Evolutionary conservation across 2,329 filamentous ascomycete genomes (phyloP), one percentile per base, ranked within the genome.

Genomic region (Clonostachys byssicola): DNA sequence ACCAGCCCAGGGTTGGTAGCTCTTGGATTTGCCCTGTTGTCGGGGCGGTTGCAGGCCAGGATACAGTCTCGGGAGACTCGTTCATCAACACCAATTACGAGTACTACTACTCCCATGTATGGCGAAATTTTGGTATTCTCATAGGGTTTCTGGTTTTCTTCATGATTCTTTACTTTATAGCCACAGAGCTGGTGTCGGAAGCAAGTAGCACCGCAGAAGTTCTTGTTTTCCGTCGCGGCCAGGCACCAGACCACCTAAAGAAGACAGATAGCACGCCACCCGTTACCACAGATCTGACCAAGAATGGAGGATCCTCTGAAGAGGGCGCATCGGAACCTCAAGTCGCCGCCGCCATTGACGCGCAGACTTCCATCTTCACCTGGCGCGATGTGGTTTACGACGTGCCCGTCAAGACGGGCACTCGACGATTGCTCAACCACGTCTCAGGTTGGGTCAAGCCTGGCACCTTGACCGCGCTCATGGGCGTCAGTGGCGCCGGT

Each of bases 371-470:
- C 1, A 50, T 88, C 43, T 88, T 88, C 65, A 81, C 84, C 53
- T 89, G 85, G 85, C 72, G 78, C 48, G 73, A 86, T 54, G 80
- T 89, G 5, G 85, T 80, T 63, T 89, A 88, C 56, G 85, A 88
- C 49, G 85, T 89, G 57, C 79, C 81, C 55, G 84, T 88, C 60
- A 60, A 61, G 47, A 86, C 86, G 57, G 77, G 86, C 51, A 62
- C 69, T 2, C 75, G 85, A 16, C 75, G 81, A 18, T 81, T 90
- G 55, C 65, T 89, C 34, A 79, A 88, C 50, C 71, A 86, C 47
- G 82, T 88, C 8, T 81, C 92, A 56, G 90, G 90, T 34, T 95
- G 88, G 88, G 89, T 95, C 51, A 91, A 92, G 63, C 90, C 90
- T 1, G 90, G 90, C 41, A 94, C 88, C 14, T 67, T 94, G 51